A percentile compares a stretch with the other conserved stretches of the same genome.
These are phyloP conservation scores for Conticribra weissflogii DNA, from an alignment of 108 stramenopile genomes.

Conservation along the genomic window DNA sequence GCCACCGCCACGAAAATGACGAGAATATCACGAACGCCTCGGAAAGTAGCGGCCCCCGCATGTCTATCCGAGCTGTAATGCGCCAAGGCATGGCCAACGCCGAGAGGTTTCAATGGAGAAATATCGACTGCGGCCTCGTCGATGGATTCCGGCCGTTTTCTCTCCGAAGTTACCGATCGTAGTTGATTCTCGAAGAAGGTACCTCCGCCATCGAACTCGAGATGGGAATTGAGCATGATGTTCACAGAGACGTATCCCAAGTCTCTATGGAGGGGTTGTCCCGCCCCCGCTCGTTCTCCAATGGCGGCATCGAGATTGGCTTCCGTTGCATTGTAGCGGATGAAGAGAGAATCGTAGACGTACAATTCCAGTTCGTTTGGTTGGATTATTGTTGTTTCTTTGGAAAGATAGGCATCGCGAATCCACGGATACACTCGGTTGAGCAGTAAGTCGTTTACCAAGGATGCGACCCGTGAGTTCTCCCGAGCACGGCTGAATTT, in stretches of 20 bases:
- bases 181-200: constrained; percentile 76
- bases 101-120: constrained; percentile 53
- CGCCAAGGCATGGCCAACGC: constrained; percentile 56
- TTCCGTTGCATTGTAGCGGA: constrained; percentile 73
- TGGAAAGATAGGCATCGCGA: constrained; percentile 51
- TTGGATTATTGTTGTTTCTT: constrained; percentile 6
- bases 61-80: constrained; percentile 65
- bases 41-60: constrained; percentile 61
- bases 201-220: constrained; percentile 68
- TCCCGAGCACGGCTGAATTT: background rate
- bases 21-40: constrained; percentile 70
- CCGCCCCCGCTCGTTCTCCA: constrained; percentile 26
- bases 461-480: constrained; percentile 22
- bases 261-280: constrained; percentile 78
- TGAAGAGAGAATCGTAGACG: constrained; percentile 70
- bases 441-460: constrained; percentile 49
- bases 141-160: background rate
- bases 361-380: constrained; percentile 29
- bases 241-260: constrained; percentile 71
- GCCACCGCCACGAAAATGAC: constrained; percentile 64
- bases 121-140: background rate
- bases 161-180: no score
- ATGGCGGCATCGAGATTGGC: constrained; percentile 19
- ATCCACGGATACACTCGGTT: constrained; percentile 61
- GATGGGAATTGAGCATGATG: constrained; percentile 57